Conservation (phyloP, 805 yeast species). For the Candida boleticola region DNA sequence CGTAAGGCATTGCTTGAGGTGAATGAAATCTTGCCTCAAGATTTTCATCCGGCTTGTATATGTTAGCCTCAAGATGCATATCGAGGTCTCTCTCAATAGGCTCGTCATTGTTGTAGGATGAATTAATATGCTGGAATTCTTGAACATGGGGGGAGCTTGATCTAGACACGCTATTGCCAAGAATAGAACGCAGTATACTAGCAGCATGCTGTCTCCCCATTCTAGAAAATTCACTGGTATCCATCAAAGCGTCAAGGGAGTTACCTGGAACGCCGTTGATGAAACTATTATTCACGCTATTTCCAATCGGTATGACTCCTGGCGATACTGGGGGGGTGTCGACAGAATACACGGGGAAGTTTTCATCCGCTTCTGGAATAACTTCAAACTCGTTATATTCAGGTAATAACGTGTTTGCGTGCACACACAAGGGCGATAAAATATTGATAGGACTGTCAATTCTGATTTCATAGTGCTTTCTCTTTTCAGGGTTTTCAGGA, state of each 20-base stretch:
- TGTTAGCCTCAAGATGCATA: slow-evolving; percentile 42
- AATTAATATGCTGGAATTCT: slow-evolving; percentile 27
- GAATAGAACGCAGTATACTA: too few relatives aligned
- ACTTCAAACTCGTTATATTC: slow-evolving; percentile 45
- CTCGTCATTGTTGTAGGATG: slow-evolving; percentile 23
- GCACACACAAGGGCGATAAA: slow-evolving; percentile 73
- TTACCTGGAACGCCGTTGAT: not conserved
- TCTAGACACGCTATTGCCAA: slow-evolving; percentile 16
- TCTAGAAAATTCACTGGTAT: too few relatives aligned
- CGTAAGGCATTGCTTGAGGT: slow-evolving; percentile 62
- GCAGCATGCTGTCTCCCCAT: too few relatives aligned
- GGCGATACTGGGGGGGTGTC: slow-evolving; percentile 54
- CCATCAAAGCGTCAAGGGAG: slow-evolving; percentile 3
- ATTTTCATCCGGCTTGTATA: slow-evolving; percentile 55
- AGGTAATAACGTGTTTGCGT: slow-evolving; percentile 75
- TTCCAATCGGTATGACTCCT: slow-evolving; percentile 48
- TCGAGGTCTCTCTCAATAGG: slow-evolving; percentile 37
- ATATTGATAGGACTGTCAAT: slow-evolving; percentile 94
- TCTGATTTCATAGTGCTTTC: slow-evolving; percentile 91
- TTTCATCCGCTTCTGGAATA: slow-evolving; percentile 21
- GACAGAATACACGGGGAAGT: slow-evolving; percentile 11
- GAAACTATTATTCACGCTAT: not conserved
- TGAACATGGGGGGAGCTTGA: not conserved
- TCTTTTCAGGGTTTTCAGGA: slow-evolving; percentile 50
- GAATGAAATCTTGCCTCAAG: slow-evolving; percentile 44